These are phyloP conservation scores for Calonectria pseudoreteaudii DNA, from an alignment of 2,329 filamentous ascomycete genomes.

Conservation along the genomic window DNA sequence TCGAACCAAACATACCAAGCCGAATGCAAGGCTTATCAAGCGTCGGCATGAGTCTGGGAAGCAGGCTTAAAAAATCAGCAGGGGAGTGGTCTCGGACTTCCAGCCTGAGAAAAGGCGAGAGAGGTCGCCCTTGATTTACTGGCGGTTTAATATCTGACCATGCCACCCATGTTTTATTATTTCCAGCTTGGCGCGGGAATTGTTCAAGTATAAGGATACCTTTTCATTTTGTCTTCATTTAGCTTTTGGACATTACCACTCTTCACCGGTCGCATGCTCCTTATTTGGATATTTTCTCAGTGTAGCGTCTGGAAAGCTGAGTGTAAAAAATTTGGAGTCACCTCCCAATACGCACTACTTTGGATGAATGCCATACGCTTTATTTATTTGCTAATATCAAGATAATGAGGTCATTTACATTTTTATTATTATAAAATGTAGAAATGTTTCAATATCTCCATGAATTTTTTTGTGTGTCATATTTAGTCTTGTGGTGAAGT, in stretches of 20 bases:
- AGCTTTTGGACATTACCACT: neutral
- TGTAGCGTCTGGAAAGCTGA: neutral
- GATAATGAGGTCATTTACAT: neutral
- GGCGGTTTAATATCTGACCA: neutral
- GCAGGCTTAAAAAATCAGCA: constrained; percentile 60
- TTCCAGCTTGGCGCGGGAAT: constrained; percentile 10
- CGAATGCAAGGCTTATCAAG: constrained; percentile 42
- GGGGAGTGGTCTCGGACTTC: constrained; percentile 60
- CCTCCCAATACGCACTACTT: neutral
- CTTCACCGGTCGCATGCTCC: neutral
- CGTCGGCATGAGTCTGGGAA: constrained; percentile 61
- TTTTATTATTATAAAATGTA: neutral
- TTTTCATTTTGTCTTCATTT: neutral
- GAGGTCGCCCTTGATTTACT: constrained; percentile 34
- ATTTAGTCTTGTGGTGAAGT: neutral
- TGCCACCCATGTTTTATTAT: neutral
- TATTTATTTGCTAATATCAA: neutral
- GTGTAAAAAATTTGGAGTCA: neutral
- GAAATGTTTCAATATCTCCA: neutral
- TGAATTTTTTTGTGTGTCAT: neutral
- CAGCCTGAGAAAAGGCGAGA: constrained; percentile 50
- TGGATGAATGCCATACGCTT: neutral
- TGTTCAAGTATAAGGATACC: constrained; percentile 7
- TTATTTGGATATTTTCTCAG: neutral
- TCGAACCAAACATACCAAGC: constrained; percentile 39